phyloP scores from a whole-genome alignment of 164 flowering plant genomes.

The Stephania cephalantha region DNA sequence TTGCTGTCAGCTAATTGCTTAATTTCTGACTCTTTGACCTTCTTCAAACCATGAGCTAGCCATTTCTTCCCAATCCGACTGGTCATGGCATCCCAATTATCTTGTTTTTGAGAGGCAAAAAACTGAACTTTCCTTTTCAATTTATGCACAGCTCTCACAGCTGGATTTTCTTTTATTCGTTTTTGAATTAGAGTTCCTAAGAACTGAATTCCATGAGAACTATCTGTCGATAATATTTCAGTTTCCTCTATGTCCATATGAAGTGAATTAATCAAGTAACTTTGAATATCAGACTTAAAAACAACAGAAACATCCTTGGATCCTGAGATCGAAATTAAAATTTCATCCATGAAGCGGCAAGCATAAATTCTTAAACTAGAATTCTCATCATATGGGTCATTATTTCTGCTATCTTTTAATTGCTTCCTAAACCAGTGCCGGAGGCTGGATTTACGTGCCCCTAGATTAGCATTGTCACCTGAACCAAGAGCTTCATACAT shows the following conservation, averaged over 20 bases:
- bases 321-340: constrained; percentile 64
- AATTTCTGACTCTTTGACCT: constrained; percentile 85
- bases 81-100: constrained; percentile 63
- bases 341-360: constrained; percentile 89
- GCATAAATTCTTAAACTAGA: constrained; percentile 42
- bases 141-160: constrained; percentile 73
- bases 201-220: constrained; percentile 40
- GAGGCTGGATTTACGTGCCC: constrained; percentile 38
- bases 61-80: constrained; percentile 77
- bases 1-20: constrained; percentile 50
- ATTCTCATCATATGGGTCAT: constrained; percentile 11
- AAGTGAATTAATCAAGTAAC: constrained; percentile 42
- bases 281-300: constrained; percentile 44
- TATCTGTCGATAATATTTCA: constrained; percentile 39
- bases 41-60: constrained; percentile 75
- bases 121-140: constrained; percentile 67
- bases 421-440: constrained; percentile 84
- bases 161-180: constrained; percentile 44
- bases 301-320: constrained; percentile 45
- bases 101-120: constrained; percentile 70
- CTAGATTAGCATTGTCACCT: constrained; percentile 14
- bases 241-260: constrained; percentile 39
- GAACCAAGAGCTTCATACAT: constrained; percentile 62
- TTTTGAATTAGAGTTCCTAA: constrained; percentile 49
- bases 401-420: constrained; percentile 26